phyloP scores from a whole-genome alignment of 2,329 filamentous ascomycete species.

The Ophiostoma sp. region DNA sequence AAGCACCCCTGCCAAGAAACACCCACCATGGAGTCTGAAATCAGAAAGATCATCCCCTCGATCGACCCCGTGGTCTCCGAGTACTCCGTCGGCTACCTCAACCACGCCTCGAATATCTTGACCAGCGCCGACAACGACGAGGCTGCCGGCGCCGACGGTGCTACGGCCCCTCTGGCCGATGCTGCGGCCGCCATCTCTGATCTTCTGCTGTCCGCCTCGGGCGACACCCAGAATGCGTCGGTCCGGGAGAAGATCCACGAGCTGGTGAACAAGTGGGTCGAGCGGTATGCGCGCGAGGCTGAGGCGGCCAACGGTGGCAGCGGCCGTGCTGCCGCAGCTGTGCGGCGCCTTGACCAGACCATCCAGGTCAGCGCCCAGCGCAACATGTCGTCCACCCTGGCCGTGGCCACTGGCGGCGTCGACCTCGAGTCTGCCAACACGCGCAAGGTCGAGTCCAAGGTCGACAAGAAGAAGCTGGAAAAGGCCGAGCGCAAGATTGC shows the following conservation, averaged over 20 bases:
- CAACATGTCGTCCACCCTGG: slow-evolving; percentile 93
- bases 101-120: slow-evolving; percentile 83
- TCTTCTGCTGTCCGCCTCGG: slow-evolving; percentile 87
- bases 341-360: slow-evolving; percentile 84
- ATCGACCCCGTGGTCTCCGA: slow-evolving; percentile 86
- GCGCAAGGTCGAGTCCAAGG: slow-evolving; percentile 93
- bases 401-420: slow-evolving; percentile 74
- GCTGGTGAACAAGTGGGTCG: slow-evolving; percentile 85
- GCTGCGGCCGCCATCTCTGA: slow-evolving; percentile 81
- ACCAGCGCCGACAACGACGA: slow-evolving; percentile 66
- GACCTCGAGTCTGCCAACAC: slow-evolving; percentile 91
- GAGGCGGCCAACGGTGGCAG: slow-evolving; percentile 37
- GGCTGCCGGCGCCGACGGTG: slow-evolving; percentile 41
- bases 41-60: slow-evolving; percentile 74
- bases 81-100: slow-evolving; percentile 90
- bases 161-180: slow-evolving; percentile 67
- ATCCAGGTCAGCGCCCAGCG: slow-evolving; percentile 90
- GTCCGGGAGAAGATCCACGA: slow-evolving; percentile 74
- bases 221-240: slow-evolving; percentile 59
- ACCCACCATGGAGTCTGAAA: slow-evolving; percentile 72
- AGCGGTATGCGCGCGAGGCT: slow-evolving; percentile 63
- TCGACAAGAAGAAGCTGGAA: slow-evolving; percentile 97
- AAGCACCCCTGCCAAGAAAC: too few species aligned
- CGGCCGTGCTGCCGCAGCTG: slow-evolving; percentile 62
- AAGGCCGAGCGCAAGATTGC: slow-evolving; percentile 97